Percentiles rank a stretch among this genome's conserved stretches.
Evolutionary conservation across 306 rosid species (phyloP).

Genomic region (Trifolium repens): DNA sequence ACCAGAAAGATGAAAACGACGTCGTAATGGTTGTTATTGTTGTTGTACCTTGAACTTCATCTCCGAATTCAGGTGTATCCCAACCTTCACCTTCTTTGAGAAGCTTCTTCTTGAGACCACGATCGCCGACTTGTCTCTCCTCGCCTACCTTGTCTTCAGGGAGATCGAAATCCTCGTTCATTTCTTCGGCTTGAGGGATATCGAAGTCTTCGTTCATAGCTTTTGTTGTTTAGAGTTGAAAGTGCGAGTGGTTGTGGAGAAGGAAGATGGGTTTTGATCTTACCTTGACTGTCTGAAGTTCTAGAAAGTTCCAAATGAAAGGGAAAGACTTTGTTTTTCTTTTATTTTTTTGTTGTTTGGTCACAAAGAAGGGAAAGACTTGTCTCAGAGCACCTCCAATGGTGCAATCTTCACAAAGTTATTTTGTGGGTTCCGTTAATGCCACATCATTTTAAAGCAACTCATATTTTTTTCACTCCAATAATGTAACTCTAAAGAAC

Average conservation of each 20-base stretch:
- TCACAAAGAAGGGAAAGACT: too few relatives aligned
- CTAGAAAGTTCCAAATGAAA: background rate
- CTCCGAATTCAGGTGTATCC: conserved; percentile 79
- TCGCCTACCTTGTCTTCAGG: conserved; percentile 72
- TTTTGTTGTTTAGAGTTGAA: background rate
- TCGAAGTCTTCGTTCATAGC: conserved; percentile 77
- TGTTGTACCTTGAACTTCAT: conserved; percentile 75
- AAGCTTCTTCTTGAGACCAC: conserved; percentile 88
- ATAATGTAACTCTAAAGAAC: too few relatives aligned
- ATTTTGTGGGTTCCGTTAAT: too few relatives aligned
- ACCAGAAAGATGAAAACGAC: background rate
- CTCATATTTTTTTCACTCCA: too few relatives aligned
- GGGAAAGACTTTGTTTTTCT: background rate
- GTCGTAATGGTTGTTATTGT: background rate
- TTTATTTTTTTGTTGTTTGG: too few relatives aligned
- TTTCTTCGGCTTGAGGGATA: conserved; percentile 59
- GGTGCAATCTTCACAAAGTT: too few relatives aligned
- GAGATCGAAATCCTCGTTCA: conserved; percentile 72
- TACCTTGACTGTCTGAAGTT: background rate
- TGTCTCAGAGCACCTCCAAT: too few relatives aligned
- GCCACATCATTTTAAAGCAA: too few relatives aligned
- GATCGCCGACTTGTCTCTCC: conserved; percentile 78
- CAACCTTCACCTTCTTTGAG: conserved; percentile 75
- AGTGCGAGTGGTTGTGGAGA: background rate
- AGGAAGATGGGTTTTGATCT: background rate